A percentile compares a stretch with the other conserved stretches of the same genome.
Evolutionary conservation across 805 yeast species (phyloP).

Genomic region (Saccharomycopsis capsularis): DNA sequence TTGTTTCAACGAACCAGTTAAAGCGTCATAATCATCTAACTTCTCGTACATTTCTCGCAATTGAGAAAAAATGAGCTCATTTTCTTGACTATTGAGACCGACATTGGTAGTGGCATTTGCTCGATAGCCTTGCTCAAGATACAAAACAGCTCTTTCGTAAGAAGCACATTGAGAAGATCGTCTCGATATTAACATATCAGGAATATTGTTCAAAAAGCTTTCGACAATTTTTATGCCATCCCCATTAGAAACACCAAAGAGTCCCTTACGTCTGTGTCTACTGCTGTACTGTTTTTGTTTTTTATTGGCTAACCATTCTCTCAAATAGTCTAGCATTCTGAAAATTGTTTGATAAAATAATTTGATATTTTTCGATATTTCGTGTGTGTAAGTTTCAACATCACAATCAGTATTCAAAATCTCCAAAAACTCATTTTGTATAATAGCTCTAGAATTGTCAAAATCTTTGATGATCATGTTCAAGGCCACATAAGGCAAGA

Average conservation of each 20-base stretch:
- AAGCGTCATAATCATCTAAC: conserved; percentile 82
- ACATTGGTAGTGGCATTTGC: not conserved
- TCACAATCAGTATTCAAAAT: conserved; percentile 47
- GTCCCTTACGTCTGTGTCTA: conserved; percentile 26
- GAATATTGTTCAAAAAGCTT: conserved; percentile 46
- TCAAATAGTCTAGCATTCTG: conserved; percentile 72
- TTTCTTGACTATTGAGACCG: conserved; percentile 27
- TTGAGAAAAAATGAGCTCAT: conserved; percentile 34
- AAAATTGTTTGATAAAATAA: conserved; percentile 69
- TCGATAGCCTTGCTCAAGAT: conserved; percentile 71
- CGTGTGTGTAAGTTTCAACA: conserved; percentile 35
- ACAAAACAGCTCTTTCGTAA: conserved; percentile 80
- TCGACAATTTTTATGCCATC: conserved; percentile 35
- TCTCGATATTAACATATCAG: conserved; percentile 64
- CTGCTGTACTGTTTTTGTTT: conserved; percentile 28
- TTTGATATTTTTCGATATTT: conserved; percentile 52
- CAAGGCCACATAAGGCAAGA: conserved; percentile 72
- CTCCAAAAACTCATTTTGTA: conserved; percentile 52
- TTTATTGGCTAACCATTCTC: conserved; percentile 57
- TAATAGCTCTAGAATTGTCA: conserved; percentile 34
- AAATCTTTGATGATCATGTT: conserved; percentile 47
- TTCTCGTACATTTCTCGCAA: conserved; percentile 80
- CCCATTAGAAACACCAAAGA: conserved; percentile 9
- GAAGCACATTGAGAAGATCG: conserved; percentile 79
- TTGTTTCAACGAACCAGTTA: conserved; percentile 75